Evolutionary conservation across 768 basidiomycete species (phyloP), one percentile per base, ranked within the genome.

Genomic region (Lanmaoa pseudosensibilis): DNA sequence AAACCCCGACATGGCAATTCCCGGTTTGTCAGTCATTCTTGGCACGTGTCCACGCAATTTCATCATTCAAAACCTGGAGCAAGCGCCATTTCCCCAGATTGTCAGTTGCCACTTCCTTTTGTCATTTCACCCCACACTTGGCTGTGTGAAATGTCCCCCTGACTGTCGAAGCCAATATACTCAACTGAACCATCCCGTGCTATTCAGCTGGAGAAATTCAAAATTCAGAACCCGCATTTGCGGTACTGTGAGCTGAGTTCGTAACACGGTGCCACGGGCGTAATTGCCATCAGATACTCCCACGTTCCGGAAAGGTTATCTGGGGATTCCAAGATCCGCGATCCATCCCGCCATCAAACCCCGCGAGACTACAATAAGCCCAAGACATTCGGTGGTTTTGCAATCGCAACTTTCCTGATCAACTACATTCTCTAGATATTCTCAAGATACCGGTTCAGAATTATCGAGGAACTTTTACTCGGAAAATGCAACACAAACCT

Each of bases 1-100:
- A 44, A 69, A 54, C 67, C 65, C 66, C 67, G 65, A 67, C 66
- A 51, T 50, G 66, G 66, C 41, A 69, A 59, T 40, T 64, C 50
- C 66, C 66, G 66, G 57, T 48, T 52, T 44, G 45, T 49, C 39
- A 55, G 45, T 63, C 48, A 38, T 16, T 62, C 37, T 6, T 53
- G 55, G 50, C 66, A 68, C 66, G 63, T 67, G 65, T 43, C 13
- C 47, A 3, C 7, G 1, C 3, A 60, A 66, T 65, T 66, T 57
- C 51, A 54, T 57, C 34, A 54, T 46, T 44, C 51, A 61, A 60
- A 32, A 34, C 54, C 50, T 18, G 40, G 5, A 27, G 19, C 21
- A 13, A 18, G 2, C 30, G 45, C 38, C 39, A n/a, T 50, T n/a
- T 52, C 65, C 65, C 63, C 66, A 15, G 58, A 58, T 56, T 38